phyloP scores from a whole-genome alignment of 139 green algal genomes.

The Trebouxia sp. region DNA sequence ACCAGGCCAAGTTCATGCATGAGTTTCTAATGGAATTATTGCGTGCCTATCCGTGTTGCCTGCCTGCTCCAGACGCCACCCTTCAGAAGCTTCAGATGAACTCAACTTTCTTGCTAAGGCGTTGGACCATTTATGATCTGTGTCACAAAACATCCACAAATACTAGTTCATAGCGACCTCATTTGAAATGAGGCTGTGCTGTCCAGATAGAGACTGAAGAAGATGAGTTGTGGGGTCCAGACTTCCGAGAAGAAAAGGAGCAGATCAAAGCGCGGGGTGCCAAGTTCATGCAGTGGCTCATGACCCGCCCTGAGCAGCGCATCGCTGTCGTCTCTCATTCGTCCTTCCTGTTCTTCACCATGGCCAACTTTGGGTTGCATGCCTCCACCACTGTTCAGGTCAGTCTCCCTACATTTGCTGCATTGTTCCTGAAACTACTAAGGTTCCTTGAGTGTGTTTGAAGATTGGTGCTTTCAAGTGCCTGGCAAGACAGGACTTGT shows the following conservation, averaged over 20 bases:
- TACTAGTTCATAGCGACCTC: too few species aligned
- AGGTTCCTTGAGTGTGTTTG: too few species aligned
- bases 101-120: too few species aligned
- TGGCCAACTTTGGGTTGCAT: conserved; percentile 36
- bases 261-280: conserved; percentile 37
- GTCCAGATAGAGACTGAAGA: conserved; percentile 45
- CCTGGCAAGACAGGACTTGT: too few species aligned
- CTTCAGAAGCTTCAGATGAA: too few species aligned
- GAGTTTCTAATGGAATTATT: too few species aligned
- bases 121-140: too few species aligned
- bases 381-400: conserved; percentile 23
- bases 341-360: conserved; percentile 50
- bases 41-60: neutral
- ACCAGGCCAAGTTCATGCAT: too few species aligned
- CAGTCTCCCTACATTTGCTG: neutral
- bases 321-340: conserved; percentile 57
- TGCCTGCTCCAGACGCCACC: neutral
- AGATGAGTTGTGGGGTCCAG: conserved; percentile 49
- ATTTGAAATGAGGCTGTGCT: too few species aligned
- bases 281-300: conserved; percentile 35
- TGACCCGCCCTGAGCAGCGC: conserved; percentile 46
- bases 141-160: too few species aligned
- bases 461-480: too few species aligned
- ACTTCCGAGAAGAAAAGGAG: conserved; percentile 45
- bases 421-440: neutral